A percentile compares a stretch with the other conserved stretches of the same genome.
Evolutionary conservation across 805 yeast species (phyloP).

Genomic region (Myxozyma geophila): DNA sequence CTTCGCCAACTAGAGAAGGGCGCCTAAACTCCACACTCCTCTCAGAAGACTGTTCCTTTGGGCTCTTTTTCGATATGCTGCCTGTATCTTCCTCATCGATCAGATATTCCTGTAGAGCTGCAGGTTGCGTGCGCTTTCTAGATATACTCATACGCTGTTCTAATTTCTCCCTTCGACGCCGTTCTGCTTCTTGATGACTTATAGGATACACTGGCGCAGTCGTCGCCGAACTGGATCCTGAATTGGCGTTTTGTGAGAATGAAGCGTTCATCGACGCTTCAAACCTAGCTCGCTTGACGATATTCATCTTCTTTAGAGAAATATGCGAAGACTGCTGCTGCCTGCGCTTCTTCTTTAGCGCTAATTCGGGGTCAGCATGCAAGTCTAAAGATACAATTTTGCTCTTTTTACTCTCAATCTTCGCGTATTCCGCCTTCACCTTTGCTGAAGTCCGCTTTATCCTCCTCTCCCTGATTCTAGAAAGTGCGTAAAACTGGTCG

Average conservation of each 20-base stretch:
- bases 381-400: slow-evolving; percentile 27
- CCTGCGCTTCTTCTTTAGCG: slow-evolving; percentile 5
- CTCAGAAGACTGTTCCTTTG: no score
- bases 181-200: slow-evolving; percentile 27
- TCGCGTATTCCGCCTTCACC: slow-evolving; percentile 28
- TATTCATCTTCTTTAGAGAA: slow-evolving; percentile 25
- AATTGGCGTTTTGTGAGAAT: slow-evolving; percentile 1
- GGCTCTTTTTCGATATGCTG: no score
- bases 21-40: no score
- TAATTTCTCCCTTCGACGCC: slow-evolving; percentile 20
- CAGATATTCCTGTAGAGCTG: neutral
- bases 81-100: neutral
- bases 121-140: neutral
- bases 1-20: no score
- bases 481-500: slow-evolving; percentile 39
- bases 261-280: slow-evolving; percentile 24
- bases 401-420: slow-evolving; percentile 20
- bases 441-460: slow-evolving; percentile 23
- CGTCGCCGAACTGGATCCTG: neutral
- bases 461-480: slow-evolving; percentile 44
- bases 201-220: slow-evolving; percentile 2
- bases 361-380: slow-evolving; percentile 19
- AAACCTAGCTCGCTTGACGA: slow-evolving; percentile 26
- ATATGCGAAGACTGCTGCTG: neutral
- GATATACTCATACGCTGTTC: neutral